These are phyloP conservation scores for Aspergillus panamensis DNA, from an alignment of 495 filamentous ascomycete species.

Conservation along the genomic window DNA sequence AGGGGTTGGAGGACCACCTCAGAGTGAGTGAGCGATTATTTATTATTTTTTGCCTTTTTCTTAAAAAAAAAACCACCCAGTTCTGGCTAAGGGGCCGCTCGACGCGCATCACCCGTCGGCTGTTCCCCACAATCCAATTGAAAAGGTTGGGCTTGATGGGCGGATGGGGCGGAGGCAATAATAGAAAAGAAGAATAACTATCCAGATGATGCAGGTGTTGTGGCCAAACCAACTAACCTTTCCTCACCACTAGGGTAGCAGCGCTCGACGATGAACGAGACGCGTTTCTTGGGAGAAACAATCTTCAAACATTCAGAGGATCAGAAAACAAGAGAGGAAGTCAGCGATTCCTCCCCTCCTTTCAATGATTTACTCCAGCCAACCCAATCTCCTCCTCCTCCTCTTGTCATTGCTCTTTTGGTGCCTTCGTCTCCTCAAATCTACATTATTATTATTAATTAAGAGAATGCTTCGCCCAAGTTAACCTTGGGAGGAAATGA, in stretches of 20 bases:
- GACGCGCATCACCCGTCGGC: constrained; percentile 19
- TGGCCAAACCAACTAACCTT: not conserved
- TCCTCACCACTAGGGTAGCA: not conserved
- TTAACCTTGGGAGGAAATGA: constrained; percentile 4
- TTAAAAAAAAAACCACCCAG: not conserved
- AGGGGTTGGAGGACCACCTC: no score
- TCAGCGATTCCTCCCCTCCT: no score
- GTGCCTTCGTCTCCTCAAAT: not conserved
- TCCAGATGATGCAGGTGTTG: constrained; percentile 1
- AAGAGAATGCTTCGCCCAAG: constrained; percentile 1
- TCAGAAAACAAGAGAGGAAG: no score
- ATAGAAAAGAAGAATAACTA: constrained; percentile 4
- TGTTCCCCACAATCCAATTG: constrained; percentile 18
- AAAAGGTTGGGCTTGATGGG: not conserved
- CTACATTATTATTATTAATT: not conserved
- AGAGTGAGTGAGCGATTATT: no score
- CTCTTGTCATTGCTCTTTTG: not conserved
- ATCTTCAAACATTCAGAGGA: no score
- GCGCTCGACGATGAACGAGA: not conserved
- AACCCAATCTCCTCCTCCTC: not conserved
- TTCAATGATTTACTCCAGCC: no score
- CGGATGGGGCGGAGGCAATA: constrained; percentile 17
- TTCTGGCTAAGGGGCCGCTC: constrained; percentile 22
- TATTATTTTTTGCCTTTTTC: no score
- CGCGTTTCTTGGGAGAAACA: no score